Percentiles rank a stretch among this genome's conserved stretches.
These are phyloP conservation scores for Lepidium africanum DNA, from an alignment of 345 rosid genomes.

Conservation along the genomic window DNA sequence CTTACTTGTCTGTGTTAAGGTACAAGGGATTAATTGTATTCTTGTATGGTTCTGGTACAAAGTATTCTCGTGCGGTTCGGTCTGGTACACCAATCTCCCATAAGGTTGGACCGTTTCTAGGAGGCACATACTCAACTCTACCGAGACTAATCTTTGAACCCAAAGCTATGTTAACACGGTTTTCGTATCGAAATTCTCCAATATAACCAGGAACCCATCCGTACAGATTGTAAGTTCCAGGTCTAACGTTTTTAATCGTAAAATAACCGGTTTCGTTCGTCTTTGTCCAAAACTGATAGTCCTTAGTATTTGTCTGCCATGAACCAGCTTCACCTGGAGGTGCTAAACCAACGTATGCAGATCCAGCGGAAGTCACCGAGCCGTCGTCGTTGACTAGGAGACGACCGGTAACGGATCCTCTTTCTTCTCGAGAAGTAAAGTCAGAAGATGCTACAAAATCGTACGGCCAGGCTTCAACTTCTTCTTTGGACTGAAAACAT, in stretches of 20 bases:
- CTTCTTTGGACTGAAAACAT: constrained; percentile 35
- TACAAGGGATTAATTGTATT: constrained; percentile 39
- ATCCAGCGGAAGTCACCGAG: constrained; percentile 25
- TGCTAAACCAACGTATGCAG: constrained; percentile 83
- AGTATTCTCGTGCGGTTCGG: constrained; percentile 63
- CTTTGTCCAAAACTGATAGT: constrained; percentile 79
- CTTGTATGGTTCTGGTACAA: constrained; percentile 57
- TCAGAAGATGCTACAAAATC: constrained; percentile 43
- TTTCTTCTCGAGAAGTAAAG: constrained; percentile 32
- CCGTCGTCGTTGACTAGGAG: constrained; percentile 31
- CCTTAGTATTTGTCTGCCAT: constrained; percentile 82
- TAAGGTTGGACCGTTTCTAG: constrained; percentile 73
- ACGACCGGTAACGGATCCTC: constrained; percentile 38
- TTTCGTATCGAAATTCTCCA: constrained; percentile 46
- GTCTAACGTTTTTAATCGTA: constrained; percentile 45
- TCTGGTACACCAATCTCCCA: constrained; percentile 91
- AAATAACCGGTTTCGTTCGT: constrained; percentile 54
- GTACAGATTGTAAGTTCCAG: constrained; percentile 56
- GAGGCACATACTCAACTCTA: constrained; percentile 44
- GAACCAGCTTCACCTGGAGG: constrained; percentile 67
- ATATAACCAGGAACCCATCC: constrained; percentile 75
- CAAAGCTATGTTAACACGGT: constrained; percentile 30
- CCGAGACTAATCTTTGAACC: constrained; percentile 44
- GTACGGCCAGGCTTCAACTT: constrained; percentile 71
- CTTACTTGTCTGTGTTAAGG: constrained; percentile 32